Conservation (phyloP, 306 rosid genomes). For the Lathyrus tuberosus region DNA sequence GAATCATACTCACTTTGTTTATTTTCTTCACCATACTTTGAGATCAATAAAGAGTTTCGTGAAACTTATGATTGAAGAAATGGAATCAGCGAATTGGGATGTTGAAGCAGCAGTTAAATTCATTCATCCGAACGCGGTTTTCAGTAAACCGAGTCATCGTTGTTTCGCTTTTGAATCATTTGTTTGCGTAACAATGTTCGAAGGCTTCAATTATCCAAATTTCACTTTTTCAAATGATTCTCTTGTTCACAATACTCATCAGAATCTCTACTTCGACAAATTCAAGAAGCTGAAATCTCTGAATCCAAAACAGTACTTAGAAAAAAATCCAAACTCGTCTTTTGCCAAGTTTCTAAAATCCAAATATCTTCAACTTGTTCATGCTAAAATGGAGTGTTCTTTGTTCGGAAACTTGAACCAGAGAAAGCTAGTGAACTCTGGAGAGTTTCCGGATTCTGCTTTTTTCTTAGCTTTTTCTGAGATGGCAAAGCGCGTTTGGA, state of each 20-base stretch:
- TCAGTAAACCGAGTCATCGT: constrained; percentile 54
- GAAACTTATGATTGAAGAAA: constrained; percentile 64
- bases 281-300: constrained; percentile 62
- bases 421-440: constrained; percentile 70
- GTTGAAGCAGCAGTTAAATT: constrained; percentile 65
- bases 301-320: constrained; percentile 49
- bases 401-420: constrained; percentile 84
- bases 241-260: constrained; percentile 31
- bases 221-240: constrained; percentile 47
- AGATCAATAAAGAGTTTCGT: constrained; percentile 63
- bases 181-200: constrained; percentile 71
- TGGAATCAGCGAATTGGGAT: constrained; percentile 94
- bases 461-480: constrained; percentile 78
- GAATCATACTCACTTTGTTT: constrained; percentile 59
- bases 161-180: constrained; percentile 75
- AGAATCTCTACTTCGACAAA: constrained; percentile 53
- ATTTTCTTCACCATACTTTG: constrained; percentile 56
- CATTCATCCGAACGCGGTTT: constrained; percentile 66
- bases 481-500: constrained; percentile 82
- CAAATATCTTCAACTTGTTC: constrained; percentile 75
- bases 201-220: constrained; percentile 65
- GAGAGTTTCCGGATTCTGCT: constrained; percentile 75
- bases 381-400: constrained; percentile 96
- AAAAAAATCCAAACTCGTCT: constrained; percentile 60
- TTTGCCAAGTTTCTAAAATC: constrained; percentile 60